phyloP scores from a whole-genome alignment of 495 filamentous ascomycete genomes.

The Daldinia concentrica region DNA sequence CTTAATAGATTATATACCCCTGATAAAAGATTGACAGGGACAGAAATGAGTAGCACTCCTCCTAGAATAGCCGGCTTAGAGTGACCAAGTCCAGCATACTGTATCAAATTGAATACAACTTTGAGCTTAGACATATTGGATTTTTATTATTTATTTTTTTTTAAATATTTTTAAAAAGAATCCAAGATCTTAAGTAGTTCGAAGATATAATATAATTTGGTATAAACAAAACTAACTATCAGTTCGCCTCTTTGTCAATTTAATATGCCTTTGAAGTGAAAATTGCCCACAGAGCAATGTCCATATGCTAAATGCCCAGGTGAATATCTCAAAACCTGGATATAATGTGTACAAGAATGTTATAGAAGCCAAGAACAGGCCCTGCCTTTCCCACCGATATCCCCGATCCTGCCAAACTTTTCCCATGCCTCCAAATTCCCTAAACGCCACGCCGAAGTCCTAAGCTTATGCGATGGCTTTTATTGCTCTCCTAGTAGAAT shows the following conservation, averaged over 20 bases:
- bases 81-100: too few species aligned
- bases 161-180: too few species aligned
- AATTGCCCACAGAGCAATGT: background rate
- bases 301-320: background rate
- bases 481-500: conserved; percentile 19
- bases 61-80: too few species aligned
- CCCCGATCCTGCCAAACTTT: background rate
- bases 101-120: too few species aligned
- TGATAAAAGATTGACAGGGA: too few species aligned
- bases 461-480: background rate
- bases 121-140: too few species aligned
- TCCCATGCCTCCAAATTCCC: background rate
- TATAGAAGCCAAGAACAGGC: background rate
- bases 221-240: background rate
- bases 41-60: too few species aligned
- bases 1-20: too few species aligned
- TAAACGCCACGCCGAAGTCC: background rate
- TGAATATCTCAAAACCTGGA: background rate
- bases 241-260: background rate
- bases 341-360: background rate
- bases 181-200: background rate
- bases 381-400: background rate
- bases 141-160: too few species aligned
- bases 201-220: background rate
- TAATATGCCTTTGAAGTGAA: background rate